Base-by-base conservation (phyloP, 306 rosid genomes). In the Abrus precatorius region DNA sequence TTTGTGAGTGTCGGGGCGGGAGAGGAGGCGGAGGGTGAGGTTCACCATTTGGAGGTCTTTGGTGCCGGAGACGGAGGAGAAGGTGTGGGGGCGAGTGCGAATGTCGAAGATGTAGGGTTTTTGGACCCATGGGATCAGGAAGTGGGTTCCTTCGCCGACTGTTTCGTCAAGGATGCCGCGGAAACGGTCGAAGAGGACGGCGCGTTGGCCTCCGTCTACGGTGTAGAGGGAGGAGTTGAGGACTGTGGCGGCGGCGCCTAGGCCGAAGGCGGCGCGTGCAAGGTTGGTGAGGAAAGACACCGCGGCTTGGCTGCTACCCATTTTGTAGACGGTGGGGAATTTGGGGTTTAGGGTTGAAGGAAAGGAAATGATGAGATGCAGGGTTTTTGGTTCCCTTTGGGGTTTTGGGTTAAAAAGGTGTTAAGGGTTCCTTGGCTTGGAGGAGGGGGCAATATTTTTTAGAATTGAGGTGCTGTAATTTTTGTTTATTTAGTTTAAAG, bases 141-240 rank as follows among this genome's bases (percentile, higher is more conserved):
- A 95, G 11, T 93, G 99, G 3, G 99, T 95, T 0, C 97, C 99
- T 28, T 94, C 98, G 5, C 90, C 88, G 0, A 84, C 82, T 9
- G 88, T 74, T 0, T 82, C 68, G 1, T 91, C 94, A 1, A 93
- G 93, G 3, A 95, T 92, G 1, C 97, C 97, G 0, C 97, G 94
- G 85, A 95, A 92, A 0, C 99, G 92, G 67, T 95, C 97, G 74
- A 95, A 95, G 41, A 95, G 95, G 50, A 95, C 97, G 6, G 99
- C 99, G 8, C 97, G 90, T 28, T 95, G 92, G 2, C 99, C 99
- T 4, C 99, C 99, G 85, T 95, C 99, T 40, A 95, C 99, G 13
- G 95, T 95, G 92, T 93, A 93, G 28, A 95, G 91, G 5, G 97
- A 66, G 9, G 97, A 88, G 69, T 82, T 89, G 4, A 95, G 12